Conservation (phyloP, 2,329 filamentous ascomycete species). For the Huntiella moniliformis region DNA sequence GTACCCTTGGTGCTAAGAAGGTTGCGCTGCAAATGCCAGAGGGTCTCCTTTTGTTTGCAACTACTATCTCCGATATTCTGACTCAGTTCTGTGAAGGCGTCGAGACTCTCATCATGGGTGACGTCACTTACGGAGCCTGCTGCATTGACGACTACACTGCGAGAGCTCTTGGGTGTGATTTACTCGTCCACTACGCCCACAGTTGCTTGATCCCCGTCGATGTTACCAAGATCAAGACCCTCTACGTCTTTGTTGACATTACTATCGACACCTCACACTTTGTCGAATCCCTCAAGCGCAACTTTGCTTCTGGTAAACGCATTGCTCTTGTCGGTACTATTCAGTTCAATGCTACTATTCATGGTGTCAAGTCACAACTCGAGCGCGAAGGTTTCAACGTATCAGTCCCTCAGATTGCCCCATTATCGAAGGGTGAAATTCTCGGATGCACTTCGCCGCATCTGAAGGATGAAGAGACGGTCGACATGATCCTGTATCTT, state of each 20-base stretch:
- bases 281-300: constrained; percentile 68
- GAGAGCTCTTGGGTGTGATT: constrained; percentile 76
- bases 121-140: constrained; percentile 95
- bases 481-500: constrained; percentile 72
- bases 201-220: constrained; percentile 92
- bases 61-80: constrained; percentile 91
- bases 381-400: constrained; percentile 73
- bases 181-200: constrained; percentile 93
- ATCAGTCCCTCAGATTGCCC: constrained; percentile 78
- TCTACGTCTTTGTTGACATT: constrained; percentile 97
- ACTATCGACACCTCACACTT: constrained; percentile 84
- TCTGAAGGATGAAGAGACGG: constrained; percentile 35
- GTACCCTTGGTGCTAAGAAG: constrained; percentile 56
- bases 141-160: constrained; percentile 98
- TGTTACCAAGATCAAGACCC: constrained; percentile 87
- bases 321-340: constrained; percentile 92
- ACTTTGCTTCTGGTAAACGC: constrained; percentile 68
- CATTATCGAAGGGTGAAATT: constrained; percentile 86
- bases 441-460: constrained; percentile 87
- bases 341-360: constrained; percentile 94
- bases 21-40: constrained; percentile 96
- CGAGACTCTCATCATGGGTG: constrained; percentile 94
- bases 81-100: constrained; percentile 82
- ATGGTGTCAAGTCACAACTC: constrained; percentile 60
- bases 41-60: constrained; percentile 84